These are phyloP conservation scores for Alternaria brassicicola DNA, from an alignment of 2,329 filamentous ascomycete species.

Conservation along the genomic window DNA sequence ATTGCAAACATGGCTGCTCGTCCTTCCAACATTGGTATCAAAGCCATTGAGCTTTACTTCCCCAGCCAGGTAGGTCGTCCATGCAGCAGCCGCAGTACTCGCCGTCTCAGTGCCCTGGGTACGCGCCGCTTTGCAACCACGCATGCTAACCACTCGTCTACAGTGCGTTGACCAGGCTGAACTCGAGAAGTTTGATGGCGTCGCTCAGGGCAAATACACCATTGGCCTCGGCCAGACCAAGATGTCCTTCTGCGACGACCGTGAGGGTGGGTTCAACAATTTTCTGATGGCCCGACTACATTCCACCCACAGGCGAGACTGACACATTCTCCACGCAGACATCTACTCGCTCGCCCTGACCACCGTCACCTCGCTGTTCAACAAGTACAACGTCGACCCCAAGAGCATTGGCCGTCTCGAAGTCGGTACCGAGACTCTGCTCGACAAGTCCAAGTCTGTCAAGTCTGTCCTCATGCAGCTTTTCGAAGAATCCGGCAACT, in stretches of 20 bases:
- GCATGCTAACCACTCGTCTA: constrained; percentile 21
- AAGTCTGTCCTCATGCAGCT: constrained; percentile 62
- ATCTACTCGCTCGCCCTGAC: constrained; percentile 62
- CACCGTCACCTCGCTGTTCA: constrained; percentile 58
- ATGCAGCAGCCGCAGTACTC: not conserved
- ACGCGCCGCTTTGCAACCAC: constrained; percentile 10
- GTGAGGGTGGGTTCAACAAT: constrained; percentile 53
- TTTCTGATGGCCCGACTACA: not conserved
- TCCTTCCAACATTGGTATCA: constrained; percentile 60
- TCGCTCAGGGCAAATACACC: constrained; percentile 59
- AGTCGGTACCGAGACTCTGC: constrained; percentile 60
- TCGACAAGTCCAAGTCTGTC: constrained; percentile 63
- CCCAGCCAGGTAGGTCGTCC: constrained; percentile 55
- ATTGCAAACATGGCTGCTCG: constrained; percentile 51
- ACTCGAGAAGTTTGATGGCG: constrained; percentile 62
- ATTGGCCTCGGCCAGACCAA: constrained; percentile 62
- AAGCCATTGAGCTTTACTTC: constrained; percentile 62
- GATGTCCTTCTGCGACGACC: constrained; percentile 63
- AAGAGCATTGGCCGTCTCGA: constrained; percentile 59
- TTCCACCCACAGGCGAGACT: constrained; percentile 8
- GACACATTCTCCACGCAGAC: constrained; percentile 45
- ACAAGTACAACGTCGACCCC: constrained; percentile 60
- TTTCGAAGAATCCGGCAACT: constrained; percentile 59
- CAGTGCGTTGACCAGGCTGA: constrained; percentile 61
- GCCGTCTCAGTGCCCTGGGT: not conserved